A percentile compares a stretch with the other conserved stretches of the same genome.
Conservation (phyloP, 768 basidiomycete genomes). For the Trametes punicea region DNA sequence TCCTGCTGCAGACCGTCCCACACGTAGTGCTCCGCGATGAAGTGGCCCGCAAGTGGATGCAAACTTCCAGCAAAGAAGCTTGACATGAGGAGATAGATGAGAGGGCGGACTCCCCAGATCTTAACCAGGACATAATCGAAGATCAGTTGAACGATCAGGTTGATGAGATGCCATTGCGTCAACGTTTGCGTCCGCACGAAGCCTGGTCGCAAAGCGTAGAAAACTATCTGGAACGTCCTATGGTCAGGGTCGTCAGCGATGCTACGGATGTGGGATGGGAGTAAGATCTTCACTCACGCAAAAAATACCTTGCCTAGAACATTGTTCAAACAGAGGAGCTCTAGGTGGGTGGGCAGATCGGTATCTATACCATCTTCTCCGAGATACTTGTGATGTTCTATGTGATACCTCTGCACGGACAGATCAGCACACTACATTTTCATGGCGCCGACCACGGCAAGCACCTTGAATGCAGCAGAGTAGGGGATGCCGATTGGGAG, state of each 20-base stretch:
- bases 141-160: conserved; percentile 62
- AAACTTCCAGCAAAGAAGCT: conserved; percentile 96
- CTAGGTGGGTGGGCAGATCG: conserved; percentile 85
- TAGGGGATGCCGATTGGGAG: conserved; percentile 94
- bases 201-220: conserved; percentile 94
- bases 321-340: conserved; percentile 85
- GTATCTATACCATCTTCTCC: conserved; percentile 97
- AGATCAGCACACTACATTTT: neutral
- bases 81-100: conserved; percentile 82
- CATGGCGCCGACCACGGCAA: neutral
- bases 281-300: conserved; percentile 54
- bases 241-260: neutral
- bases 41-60: conserved; percentile 95
- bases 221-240: conserved; percentile 96
- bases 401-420: conserved; percentile 70
- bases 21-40: conserved; percentile 96
- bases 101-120: conserved; percentile 42
- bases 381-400: conserved; percentile 94
- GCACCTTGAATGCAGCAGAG: conserved; percentile 90
- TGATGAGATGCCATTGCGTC: conserved; percentile 83
- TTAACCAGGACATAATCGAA: conserved; percentile 70
- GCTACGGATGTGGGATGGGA: neutral
- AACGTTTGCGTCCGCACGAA: conserved; percentile 82
- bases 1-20: conserved; percentile 93
- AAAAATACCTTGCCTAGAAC: conserved; percentile 98